Conservation (phyloP, 2,329 filamentous ascomycete genomes). For the Bipolaris zeicola region DNA sequence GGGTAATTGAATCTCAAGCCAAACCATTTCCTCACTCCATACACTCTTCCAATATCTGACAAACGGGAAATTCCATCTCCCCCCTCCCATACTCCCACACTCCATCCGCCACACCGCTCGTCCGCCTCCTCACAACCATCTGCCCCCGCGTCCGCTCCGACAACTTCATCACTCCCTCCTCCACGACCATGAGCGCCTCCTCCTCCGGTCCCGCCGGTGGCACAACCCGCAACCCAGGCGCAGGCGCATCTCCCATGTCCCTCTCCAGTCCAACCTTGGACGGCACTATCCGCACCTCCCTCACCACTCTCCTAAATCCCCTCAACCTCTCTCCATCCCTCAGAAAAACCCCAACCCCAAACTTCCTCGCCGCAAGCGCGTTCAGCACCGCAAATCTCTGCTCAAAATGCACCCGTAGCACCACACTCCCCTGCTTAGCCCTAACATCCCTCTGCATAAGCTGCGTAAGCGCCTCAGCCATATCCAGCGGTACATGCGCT, state of each 20-base stretch:
- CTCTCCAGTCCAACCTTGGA: not conserved
- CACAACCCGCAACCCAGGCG: not conserved
- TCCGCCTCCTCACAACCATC: conserved; percentile 10
- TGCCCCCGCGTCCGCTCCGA: not conserved
- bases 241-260: not conserved
- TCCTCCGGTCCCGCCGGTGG: not conserved
- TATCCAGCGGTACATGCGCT: conserved; percentile 24
- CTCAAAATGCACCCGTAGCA: conserved; percentile 19
- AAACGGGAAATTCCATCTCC: conserved; percentile 3
- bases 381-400: conserved; percentile 17
- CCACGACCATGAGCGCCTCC: not conserved
- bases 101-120: not conserved
- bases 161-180: conserved; percentile 8
- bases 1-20: too few relatives aligned
- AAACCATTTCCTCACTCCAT: not conserved
- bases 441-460: conserved; percentile 22
- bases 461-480: conserved; percentile 24
- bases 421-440: conserved; percentile 21
- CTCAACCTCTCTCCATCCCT: not conserved
- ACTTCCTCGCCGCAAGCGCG: conserved; percentile 9
- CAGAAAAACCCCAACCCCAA: conserved; percentile 26
- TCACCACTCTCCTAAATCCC: conserved; percentile 2
- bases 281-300: conserved; percentile 19
- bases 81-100: not conserved
- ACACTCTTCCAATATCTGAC: conserved; percentile 9